These are phyloP conservation scores for Beauveria sp. DNA, from an alignment of 2,329 filamentous ascomycete species.

Conservation along the genomic window DNA sequence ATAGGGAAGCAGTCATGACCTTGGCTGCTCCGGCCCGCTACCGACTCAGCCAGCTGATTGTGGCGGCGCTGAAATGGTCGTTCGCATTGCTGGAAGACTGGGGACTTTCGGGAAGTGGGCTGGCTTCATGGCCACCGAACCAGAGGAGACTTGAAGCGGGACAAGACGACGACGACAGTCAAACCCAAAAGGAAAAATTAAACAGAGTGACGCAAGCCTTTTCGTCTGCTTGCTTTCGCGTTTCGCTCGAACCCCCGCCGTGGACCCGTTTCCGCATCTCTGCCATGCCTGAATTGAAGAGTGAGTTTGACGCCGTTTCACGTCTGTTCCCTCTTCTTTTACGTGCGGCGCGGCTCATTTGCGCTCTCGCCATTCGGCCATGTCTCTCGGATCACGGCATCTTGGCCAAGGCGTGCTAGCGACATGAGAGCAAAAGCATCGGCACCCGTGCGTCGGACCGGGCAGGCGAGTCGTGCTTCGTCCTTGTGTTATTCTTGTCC, in stretches of 20 bases:
- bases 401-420: conserved; percentile 9
- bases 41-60: conserved; percentile 1
- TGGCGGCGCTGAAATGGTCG: neutral
- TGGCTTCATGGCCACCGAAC: neutral
- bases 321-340: neutral
- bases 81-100: neutral
- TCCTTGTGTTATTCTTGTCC: neutral
- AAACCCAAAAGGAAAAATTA: neutral
- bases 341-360: neutral
- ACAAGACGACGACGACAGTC: neutral
- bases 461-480: neutral
- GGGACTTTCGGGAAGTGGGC: neutral
- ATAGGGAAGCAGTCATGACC: too few species aligned
- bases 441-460: conserved; percentile 3
- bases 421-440: neutral
- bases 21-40: neutral
- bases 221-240: neutral
- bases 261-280: neutral
- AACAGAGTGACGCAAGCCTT: conserved; percentile 7
- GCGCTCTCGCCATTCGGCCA: neutral
- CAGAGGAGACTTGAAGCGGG: neutral
- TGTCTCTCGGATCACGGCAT: conserved; percentile 8
- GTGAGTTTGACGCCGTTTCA: neutral
- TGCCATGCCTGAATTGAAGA: neutral
- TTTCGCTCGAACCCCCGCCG: neutral